Evolutionary conservation across 768 basidiomycete genomes (phyloP), one percentile per base, ranked within the genome.

Genomic region (Boletus reticuloceps): DNA sequence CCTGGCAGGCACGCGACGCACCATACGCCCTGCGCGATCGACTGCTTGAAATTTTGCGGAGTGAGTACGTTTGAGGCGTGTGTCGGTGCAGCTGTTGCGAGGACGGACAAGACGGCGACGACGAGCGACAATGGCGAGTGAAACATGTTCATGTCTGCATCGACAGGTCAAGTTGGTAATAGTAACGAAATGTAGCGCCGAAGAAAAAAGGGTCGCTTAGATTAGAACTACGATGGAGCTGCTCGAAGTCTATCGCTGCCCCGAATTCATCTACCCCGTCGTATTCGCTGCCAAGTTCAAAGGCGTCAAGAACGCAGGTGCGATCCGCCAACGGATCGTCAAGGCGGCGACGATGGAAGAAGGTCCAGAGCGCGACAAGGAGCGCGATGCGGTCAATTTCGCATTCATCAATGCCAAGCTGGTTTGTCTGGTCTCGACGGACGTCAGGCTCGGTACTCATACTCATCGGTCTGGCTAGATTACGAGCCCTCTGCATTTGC

Each of bases 341-440:
- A 73, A 74, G 7, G 94, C 94, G 0, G 80, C 91, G 4, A 79
- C 77, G 11, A 72, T 82, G 41, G 68, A 75, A 17, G 68, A 75
- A 17, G 89, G 86, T 0, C 69, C 69, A 1, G 77, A 79, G 8
- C 91, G 92, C 19, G 83, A 90, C 27, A 63, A 60, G 14, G 88
- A 91, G 63, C 81, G 91, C 49, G 83, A 82, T 29, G 81, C 82
- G n/a, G 81, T 97, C 61, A 91, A 94, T 64, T 97, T 91, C 73
- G 89, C 90, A 0, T 98, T 98, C 71, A 77, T 98, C 65, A 89
- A 98, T 68, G 92, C 91, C 20, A 77, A 77, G 36, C 80, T 93
- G 65, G 94, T 96, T 58, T 57, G 89, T 70, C 34, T 17, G n/a
- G 25, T 53, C 19, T 16, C 46, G 13, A 9, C 38, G 17, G 9